A percentile compares a stretch with the other conserved stretches of the same genome.
Conservation (phyloP, 2,329 filamentous ascomycete species). For the Botrytis paeoniae region DNA sequence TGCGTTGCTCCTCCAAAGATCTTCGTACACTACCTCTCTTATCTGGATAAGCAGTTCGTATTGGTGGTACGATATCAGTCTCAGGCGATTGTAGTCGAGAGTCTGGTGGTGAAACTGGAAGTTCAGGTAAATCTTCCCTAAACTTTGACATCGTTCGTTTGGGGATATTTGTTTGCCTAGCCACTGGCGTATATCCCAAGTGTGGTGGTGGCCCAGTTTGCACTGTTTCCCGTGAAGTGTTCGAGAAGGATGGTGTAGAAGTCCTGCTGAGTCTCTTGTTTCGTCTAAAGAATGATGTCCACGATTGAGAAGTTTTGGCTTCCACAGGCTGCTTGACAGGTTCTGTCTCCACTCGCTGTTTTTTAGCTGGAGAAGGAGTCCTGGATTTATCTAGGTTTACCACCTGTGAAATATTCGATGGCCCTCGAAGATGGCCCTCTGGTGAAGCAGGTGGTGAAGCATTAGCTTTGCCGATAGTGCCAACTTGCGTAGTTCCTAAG, state of each 20-base stretch:
- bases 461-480: conserved; percentile 47
- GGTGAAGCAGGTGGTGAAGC: conserved; percentile 48
- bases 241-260: conserved; percentile 73
- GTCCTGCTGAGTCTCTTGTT: conserved; percentile 51
- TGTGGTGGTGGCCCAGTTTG: conserved; percentile 37
- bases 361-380: conserved; percentile 46
- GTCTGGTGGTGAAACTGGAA: conserved; percentile 79
- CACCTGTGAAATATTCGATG: conserved; percentile 52
- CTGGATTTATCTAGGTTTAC: conserved; percentile 41
- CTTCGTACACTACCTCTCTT: conserved; percentile 30
- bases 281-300: conserved; percentile 70
- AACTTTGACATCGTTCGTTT: conserved; percentile 87
- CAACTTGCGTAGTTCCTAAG: conserved; percentile 47
- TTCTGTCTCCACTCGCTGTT: conserved; percentile 18
- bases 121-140: conserved; percentile 84
- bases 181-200: conserved; percentile 30
- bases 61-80: conserved; percentile 45
- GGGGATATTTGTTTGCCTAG: conserved; percentile 47
- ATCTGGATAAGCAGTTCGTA: conserved; percentile 32
- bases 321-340: conserved; percentile 50
- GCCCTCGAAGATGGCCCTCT: conserved; percentile 40
- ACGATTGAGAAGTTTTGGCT: conserved; percentile 49
- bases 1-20: conserved; percentile 39
- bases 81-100: conserved; percentile 79
- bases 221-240: conserved; percentile 88